Evolutionary conservation across 1,139 yeast genomes (phyloP), one percentile per base, ranked within the genome.

Genomic region (Debaryomycetaceae sp.): DNA sequence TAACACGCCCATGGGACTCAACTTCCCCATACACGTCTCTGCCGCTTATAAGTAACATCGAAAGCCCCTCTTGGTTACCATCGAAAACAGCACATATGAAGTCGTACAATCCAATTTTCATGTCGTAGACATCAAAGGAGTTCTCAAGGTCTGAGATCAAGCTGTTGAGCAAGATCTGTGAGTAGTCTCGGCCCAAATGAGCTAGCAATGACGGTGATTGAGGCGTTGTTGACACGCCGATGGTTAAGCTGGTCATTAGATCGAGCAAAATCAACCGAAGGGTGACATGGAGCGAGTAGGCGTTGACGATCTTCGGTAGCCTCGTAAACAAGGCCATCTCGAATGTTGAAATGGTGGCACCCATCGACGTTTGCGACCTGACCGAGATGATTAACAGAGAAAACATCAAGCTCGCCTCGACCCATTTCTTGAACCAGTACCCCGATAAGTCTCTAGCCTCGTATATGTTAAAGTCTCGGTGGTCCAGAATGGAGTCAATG

Each of bases 41-140:
- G 2, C 95, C 95, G 30, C 85, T 82, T 26, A 86, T 63, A 39
- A 91, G 75, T 27, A 84, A 63, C 30, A 84, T 83, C 1, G 95
- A 71, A 18, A 89, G 58, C 1, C 97, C 97, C 49, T 88, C 94
- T 57, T 91, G 96, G 36, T 80, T 75, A 6, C 85, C 79, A 41
- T 73, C 75, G 68, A 84, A 70, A 4, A 85, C 80, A 0, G 88
- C 70, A n/a, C 91, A 71, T 38, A 89, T 75, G 42, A 86, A 83
- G 35, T 73, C 76, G 45, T 83, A 83, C 13, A 84, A 59, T 4
- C 74, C 63, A 16, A 76, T 71, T 36, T 81, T 71, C 25, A 82
- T 60, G 11, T 55, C 56, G 37, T 71, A 73, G 34, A 74, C 75
- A 42, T 77, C 83, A 39, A 80, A 64, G 1, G 74, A 63, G 42